Evolutionary conservation across 192 early-diverging fungal species (phyloP).

Genomic region (Entomortierella chlamydospora): DNA sequence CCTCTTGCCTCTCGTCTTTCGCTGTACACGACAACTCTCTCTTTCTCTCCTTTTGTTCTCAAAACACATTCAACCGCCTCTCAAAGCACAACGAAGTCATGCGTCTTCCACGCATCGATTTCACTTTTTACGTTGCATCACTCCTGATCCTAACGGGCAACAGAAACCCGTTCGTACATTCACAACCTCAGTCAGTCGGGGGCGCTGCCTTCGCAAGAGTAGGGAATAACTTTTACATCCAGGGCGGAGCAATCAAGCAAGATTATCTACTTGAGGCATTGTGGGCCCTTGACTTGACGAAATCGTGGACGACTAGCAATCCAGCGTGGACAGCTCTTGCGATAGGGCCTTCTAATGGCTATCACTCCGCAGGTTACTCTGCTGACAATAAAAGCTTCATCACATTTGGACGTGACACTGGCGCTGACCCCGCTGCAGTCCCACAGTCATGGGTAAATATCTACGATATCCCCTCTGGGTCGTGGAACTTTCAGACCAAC

Average conservation of each 20-base stretch:
- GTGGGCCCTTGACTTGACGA: constrained; percentile 34
- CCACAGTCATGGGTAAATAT: constrained; percentile 20
- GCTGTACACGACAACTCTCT: too few species aligned
- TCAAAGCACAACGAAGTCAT: not conserved
- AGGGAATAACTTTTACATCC: constrained; percentile 31
- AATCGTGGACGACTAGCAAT: constrained; percentile 22
- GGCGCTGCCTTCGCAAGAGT: constrained; percentile 25
- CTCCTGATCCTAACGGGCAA: not conserved
- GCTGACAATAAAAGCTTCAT: constrained; percentile 39
- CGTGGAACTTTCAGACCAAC: constrained; percentile 12
- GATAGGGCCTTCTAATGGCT: constrained; percentile 31
- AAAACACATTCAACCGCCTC: not conserved
- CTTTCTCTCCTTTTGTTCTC: not conserved
- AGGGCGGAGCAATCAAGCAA: constrained; percentile 20
- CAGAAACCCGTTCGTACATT: not conserved
- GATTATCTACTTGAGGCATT: constrained; percentile 25
- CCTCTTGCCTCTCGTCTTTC: too few species aligned
- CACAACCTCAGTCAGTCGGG: constrained; percentile 39
- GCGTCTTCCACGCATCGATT: not conserved
- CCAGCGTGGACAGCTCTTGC: constrained; percentile 29
- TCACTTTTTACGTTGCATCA: not conserved
- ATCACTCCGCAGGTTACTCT: constrained; percentile 43
- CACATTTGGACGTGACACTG: constrained; percentile 43
- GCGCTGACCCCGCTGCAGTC: constrained; percentile 8
- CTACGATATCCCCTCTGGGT: constrained; percentile 21